phyloP scores from a whole-genome alignment of 2,329 filamentous ascomycete genomes.

The Alternaria sp. region DNA sequence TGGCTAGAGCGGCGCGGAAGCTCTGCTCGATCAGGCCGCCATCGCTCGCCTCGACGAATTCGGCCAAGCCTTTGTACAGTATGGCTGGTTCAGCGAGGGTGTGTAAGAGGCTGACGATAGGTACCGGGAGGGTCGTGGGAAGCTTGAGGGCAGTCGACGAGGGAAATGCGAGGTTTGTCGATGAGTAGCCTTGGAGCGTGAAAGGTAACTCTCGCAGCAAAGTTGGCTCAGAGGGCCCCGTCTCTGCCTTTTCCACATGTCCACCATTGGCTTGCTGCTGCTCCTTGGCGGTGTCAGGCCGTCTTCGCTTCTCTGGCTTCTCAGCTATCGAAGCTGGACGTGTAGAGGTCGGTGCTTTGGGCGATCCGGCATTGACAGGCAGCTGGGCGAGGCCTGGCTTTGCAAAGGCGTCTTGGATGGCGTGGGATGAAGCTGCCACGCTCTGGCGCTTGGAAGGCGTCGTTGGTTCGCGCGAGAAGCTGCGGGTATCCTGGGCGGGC shows the following conservation, averaged over 20 bases:
- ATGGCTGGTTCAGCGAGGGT: constrained; percentile 90
- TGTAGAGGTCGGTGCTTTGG: constrained; percentile 28
- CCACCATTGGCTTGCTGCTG: constrained; percentile 22
- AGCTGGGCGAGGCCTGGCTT: constrained; percentile 53
- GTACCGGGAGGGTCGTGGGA: constrained; percentile 79
- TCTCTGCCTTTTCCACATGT: constrained; percentile 13
- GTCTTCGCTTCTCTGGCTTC: constrained; percentile 33
- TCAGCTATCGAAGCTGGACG: constrained; percentile 26
- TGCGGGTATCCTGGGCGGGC: constrained; percentile 16
- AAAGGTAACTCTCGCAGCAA: constrained; percentile 78
- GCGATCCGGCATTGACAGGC: constrained; percentile 40
- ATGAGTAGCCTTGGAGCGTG: constrained; percentile 89
- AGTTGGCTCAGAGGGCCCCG: constrained; percentile 52
- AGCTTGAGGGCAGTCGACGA: constrained; percentile 74
- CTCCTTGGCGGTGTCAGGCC: constrained; percentile 33
- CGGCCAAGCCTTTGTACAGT: constrained; percentile 80
- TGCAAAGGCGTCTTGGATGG: constrained; percentile 57
- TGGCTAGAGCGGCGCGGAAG: constrained; percentile 81
- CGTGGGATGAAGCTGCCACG: constrained; percentile 16
- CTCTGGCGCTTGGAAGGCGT: constrained; percentile 38
- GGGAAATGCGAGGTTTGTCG: constrained; percentile 79
- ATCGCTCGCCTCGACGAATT: constrained; percentile 81
- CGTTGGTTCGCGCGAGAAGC: constrained; percentile 27
- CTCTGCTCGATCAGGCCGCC: constrained; percentile 91
- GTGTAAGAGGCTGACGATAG: constrained; percentile 85